Evolutionary conservation across 257 asterid genomes (phyloP).

Genomic region (Prunella vulgaris): DNA sequence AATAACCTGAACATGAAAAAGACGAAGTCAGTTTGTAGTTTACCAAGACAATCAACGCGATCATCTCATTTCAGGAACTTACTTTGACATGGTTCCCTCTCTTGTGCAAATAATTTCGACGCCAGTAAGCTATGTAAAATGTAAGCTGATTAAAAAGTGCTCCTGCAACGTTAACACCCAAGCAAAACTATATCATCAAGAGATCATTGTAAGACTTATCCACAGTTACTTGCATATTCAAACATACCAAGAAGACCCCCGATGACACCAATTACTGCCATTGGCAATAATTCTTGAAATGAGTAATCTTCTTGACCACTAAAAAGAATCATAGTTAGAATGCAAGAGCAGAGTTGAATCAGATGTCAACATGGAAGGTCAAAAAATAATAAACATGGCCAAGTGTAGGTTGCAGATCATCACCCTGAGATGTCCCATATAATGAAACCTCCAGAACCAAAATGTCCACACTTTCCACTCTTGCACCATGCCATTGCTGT

Average conservation of each 20-base stretch:
- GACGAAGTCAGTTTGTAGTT: constrained; percentile 20
- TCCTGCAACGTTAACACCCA: constrained; percentile 43
- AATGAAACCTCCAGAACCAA: constrained; percentile 97
- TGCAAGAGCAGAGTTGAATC: constrained; percentile 17
- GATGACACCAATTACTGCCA: constrained; percentile 94
- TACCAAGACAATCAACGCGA: constrained; percentile 5
- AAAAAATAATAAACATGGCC: constrained; percentile 6
- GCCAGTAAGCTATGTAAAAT: constrained; percentile 75
- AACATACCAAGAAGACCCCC: constrained; percentile 97
- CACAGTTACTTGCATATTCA: neutral
- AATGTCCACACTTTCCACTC: constrained; percentile 98
- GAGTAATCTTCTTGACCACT: constrained; percentile 99
- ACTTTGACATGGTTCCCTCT: constrained; percentile 88
- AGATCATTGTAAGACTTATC: constrained; percentile 17
- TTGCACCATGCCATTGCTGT: constrained; percentile 97
- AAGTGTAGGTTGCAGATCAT: constrained; percentile 35
- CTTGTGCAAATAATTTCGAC: constrained; percentile 87
- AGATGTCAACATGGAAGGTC: constrained; percentile 20
- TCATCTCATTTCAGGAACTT: constrained; percentile 29
- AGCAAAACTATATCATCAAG: constrained; percentile 19
- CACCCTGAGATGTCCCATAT: constrained; percentile 97
- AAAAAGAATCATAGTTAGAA: constrained; percentile 38
- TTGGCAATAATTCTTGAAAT: constrained; percentile 86
- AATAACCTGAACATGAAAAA: constrained; percentile 47
- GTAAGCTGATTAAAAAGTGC: constrained; percentile 98